Base-by-base conservation (phyloP, 805 yeast genomes). In the Jamesozyma rosinii region DNA sequence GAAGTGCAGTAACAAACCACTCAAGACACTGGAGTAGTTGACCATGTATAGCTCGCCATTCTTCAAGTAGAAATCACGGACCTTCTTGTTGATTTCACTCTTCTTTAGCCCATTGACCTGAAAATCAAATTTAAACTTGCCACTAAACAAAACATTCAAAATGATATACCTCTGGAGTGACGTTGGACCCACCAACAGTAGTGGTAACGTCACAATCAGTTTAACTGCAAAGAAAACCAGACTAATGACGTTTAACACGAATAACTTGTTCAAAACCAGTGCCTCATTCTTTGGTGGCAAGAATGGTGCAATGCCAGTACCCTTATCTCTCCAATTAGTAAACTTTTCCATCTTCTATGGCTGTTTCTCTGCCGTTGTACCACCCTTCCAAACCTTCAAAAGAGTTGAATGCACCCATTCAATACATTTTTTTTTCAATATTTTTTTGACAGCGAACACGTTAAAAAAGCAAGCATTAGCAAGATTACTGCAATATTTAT, bases 261-360 rank as follows among this genome's bases (percentile, higher is more conserved):
- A 24, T 5, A 15, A 24, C 11, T 14, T 33, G 15, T 31, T 26
- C 17, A 30, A 41, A 14, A 33, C 15, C 14, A 37, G 14, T 13
- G 34, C 19, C 17, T 36, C 44, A 14, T 40, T 49, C 57, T 35
- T 58, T 46, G n/a, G 65, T 1, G 95, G 95, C 65, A 83, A 68
- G 51, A 86, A 87, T 2, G 96, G 96, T 0, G 95, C 81, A 30
- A 88, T 83, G n/a, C 96, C 96, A 1, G 96, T 88, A 4, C 90
- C 92, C 48, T 79, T 83, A 58, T 87, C 96, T 62, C 95, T 74
- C 81, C 84, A 87, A 47, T 74, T 73, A 21, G 92, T 79, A 65
- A 77, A 88, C 64, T 83, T 81, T 65, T 84, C 95, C 95, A 88
- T 15, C n/a, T n/a, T n/a, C n/a, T n/a, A n/a, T n/a, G n/a, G n/a